A percentile compares a stretch with the other conserved stretches of the same genome.
phyloP scores from a whole-genome alignment of 208 protist species.

The Crithidia acanthocephali region DNA sequence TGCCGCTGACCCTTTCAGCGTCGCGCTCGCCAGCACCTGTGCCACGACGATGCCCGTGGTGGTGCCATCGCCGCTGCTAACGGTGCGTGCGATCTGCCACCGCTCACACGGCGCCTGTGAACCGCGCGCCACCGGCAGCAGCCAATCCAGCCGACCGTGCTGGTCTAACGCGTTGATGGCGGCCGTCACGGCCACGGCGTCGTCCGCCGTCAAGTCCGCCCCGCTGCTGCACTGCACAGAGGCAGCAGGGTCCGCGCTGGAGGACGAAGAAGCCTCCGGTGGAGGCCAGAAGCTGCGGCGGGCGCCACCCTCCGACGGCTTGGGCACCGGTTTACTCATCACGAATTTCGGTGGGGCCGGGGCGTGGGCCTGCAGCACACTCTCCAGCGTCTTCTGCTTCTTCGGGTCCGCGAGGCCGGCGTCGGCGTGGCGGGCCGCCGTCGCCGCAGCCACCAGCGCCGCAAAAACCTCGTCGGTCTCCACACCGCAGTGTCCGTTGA shows the following conservation, averaged over 20 bases:
- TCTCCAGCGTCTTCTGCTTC: slow-evolving; percentile 36
- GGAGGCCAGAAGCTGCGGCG: slow-evolving; percentile 18
- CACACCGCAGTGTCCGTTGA: slow-evolving; percentile 43
- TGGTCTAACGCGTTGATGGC: slow-evolving; percentile 27
- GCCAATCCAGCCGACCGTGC: slow-evolving; percentile 31
- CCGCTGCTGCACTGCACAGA: slow-evolving; percentile 30
- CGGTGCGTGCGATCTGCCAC: slow-evolving; percentile 31
- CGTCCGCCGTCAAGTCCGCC: slow-evolving; percentile 24
- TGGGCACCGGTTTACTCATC: slow-evolving; percentile 70
- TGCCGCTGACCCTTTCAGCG: slow-evolving; percentile 21
- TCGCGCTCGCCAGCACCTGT: slow-evolving; percentile 17
- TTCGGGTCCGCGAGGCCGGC: background rate
- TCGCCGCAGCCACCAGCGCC: slow-evolving; percentile 32
- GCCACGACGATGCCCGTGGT: slow-evolving; percentile 32
- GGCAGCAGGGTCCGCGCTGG: background rate
- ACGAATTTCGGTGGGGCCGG: slow-evolving; percentile 74
- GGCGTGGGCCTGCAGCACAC: slow-evolving; percentile 50
- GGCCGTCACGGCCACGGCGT: slow-evolving; percentile 25
- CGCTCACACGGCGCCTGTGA: slow-evolving; percentile 10
- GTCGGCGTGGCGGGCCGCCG: slow-evolving; percentile 32
- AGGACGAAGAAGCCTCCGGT: background rate
- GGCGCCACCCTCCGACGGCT: slow-evolving; percentile 1
- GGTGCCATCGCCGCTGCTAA: background rate
- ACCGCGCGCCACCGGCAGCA: slow-evolving; percentile 30
- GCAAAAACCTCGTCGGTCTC: slow-evolving; percentile 40